phyloP scores from a whole-genome alignment of 495 filamentous ascomycete species.

The Acidomyces sp. region DNA sequence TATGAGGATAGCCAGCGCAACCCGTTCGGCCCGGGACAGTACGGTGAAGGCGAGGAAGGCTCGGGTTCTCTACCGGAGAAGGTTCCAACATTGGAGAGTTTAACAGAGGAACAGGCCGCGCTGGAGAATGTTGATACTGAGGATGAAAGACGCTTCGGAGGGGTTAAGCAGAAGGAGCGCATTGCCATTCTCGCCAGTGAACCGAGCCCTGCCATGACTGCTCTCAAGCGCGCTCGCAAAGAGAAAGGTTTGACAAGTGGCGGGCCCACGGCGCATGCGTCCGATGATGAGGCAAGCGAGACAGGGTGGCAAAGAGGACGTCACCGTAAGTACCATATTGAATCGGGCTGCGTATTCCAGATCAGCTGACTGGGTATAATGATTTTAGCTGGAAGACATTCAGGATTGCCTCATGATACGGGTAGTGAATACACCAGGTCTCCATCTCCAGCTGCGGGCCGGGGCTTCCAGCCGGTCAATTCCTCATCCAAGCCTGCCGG shows the following conservation, averaged over 20 bases:
- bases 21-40: conserved; percentile 72
- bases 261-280: neutral
- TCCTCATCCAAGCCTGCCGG: conserved; percentile 16
- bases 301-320: neutral
- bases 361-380: neutral
- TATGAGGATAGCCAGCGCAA: conserved; percentile 71
- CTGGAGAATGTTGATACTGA: conserved; percentile 82
- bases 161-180: conserved; percentile 68
- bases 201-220: conserved; percentile 34
- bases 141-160: conserved; percentile 76
- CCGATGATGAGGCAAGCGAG: conserved; percentile 15
- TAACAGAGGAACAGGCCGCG: conserved; percentile 64
- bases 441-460: conserved; percentile 14
- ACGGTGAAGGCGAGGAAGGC: conserved; percentile 38
- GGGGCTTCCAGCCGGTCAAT: conserved; percentile 16
- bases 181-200: conserved; percentile 43
- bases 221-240: conserved; percentile 19
- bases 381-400: neutral
- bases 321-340: conserved; percentile 1
- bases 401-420: conserved; percentile 7
- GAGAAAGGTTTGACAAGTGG: conserved; percentile 13
- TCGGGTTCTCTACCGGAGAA: conserved; percentile 59
- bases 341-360: neutral
- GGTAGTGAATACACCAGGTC: conserved; percentile 21
- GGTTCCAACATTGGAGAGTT: conserved; percentile 63